Evolutionary conservation across 1,284 basidiomycete genomes (phyloP).

Genomic region (Earliella scabrosa): DNA sequence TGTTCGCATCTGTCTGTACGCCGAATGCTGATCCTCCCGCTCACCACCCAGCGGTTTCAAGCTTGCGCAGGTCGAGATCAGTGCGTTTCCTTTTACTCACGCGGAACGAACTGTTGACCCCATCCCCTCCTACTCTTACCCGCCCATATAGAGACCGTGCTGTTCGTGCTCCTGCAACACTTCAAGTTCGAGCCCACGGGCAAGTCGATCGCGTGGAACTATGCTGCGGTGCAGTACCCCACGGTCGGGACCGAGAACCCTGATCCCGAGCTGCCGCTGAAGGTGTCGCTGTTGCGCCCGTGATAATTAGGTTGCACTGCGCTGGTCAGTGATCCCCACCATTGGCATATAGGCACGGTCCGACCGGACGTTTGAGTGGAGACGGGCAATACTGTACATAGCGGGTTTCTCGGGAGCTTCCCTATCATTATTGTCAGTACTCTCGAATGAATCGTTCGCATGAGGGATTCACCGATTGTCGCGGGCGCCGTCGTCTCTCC

Average conservation of each 20-base stretch:
- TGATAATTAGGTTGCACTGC: too few relatives aligned
- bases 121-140: background rate
- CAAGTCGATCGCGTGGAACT: slow-evolving; percentile 25
- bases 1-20: background rate
- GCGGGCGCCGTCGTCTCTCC: too few relatives aligned
- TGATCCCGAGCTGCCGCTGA: slow-evolving; percentile 18
- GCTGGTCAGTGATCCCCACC: too few relatives aligned
- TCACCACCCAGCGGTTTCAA: slow-evolving; percentile 14
- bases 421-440: too few relatives aligned
- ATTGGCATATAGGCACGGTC: too few relatives aligned
- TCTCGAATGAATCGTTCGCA: too few relatives aligned
- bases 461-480: too few relatives aligned
- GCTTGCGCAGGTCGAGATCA: slow-evolving; percentile 18
- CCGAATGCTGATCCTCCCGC: background rate
- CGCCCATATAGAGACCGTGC: slow-evolving; percentile 20
- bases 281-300: slow-evolving; percentile 4
- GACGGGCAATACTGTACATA: too few relatives aligned
- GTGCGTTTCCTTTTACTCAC: slow-evolving; percentile 2
- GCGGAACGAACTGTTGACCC: too few relatives aligned
- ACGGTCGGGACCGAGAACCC: slow-evolving; percentile 8
- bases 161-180: slow-evolving; percentile 20
- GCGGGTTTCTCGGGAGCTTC: too few relatives aligned
- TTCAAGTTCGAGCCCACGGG: slow-evolving; percentile 22
- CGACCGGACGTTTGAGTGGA: too few relatives aligned
- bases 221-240: slow-evolving; percentile 23